Conservation (phyloP, 441 rosid species). For the Manihot esculenta region DNA sequence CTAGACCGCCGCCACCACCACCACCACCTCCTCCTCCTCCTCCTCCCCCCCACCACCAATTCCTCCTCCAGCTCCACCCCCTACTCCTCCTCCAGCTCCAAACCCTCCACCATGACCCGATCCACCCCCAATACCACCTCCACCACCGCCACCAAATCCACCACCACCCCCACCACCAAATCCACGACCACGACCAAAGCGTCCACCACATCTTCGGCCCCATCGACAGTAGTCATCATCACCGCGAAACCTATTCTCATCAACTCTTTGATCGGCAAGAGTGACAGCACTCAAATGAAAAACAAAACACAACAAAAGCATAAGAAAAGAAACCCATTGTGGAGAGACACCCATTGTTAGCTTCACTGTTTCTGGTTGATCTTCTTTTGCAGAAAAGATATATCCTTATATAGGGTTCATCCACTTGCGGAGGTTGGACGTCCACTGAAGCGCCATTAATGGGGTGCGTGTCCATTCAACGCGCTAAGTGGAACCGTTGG, state of each 20-base stretch:
- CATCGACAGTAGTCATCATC: slow-evolving; percentile 49
- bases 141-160: slow-evolving; percentile 39
- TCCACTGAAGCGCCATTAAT: slow-evolving; percentile 35
- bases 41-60: slow-evolving; percentile 35
- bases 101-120: slow-evolving; percentile 45
- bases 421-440: slow-evolving; percentile 11
- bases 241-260: slow-evolving; percentile 32
- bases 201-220: slow-evolving; percentile 35
- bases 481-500: slow-evolving; percentile 54
- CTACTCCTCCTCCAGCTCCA: slow-evolving; percentile 48
- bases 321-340: slow-evolving; percentile 40
- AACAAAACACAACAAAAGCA: slow-evolving; percentile 41
- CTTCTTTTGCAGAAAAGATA: background rate
- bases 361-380: too few relatives aligned
- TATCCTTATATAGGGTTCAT: slow-evolving; percentile 22
- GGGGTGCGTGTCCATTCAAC: slow-evolving; percentile 31
- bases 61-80: slow-evolving; percentile 25
- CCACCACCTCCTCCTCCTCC: slow-evolving; percentile 40
- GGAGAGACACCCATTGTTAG: slow-evolving; percentile 26
- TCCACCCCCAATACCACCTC: slow-evolving; percentile 42
- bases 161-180: slow-evolving; percentile 38
- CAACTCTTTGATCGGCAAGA: slow-evolving; percentile 46
- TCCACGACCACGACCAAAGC: slow-evolving; percentile 30
- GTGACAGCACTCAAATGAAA: slow-evolving; percentile 40
- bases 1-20: slow-evolving; percentile 42